Evolutionary conservation across 192 early-diverging fungal species (phyloP), one percentile per base, ranked within the genome.

Genomic region (Linderina pennispora): DNA sequence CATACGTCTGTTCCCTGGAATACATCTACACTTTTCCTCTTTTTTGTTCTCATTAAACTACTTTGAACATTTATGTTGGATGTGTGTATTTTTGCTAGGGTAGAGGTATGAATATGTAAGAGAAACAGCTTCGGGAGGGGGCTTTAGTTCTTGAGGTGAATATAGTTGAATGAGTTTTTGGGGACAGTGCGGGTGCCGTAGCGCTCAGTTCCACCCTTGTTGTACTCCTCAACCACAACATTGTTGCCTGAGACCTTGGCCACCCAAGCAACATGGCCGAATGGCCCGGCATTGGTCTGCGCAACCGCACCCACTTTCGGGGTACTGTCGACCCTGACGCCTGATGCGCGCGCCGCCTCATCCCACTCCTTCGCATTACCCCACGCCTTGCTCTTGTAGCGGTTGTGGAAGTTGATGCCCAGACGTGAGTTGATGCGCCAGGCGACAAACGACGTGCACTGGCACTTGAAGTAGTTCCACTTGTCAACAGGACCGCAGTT

Each of bases 381-480:
- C 51, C 47, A 53, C 22, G 22, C 40, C 3, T 23, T 40, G 1
- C 50, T 43, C 43, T 52, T 52, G 35, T 46, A 39, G 10, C 23
- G 9, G 33, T 47, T 53, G 45, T 34, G 21, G 21, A 61, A 47
- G 3, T 26, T 32, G 2, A 53, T 15, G 16, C 52, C 62, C 19
- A 65, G 56, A 1, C 52, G 48, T 31, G 40, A 52, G 68, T 71
- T 71, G 51, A 71, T 71, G 21, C 61, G 67, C 50, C 57, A 60
- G 3, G 62, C 68, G 13, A 58, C 67, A 53, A 62, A 62, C 40
- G 55, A 55, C 23, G 66, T 53, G 55, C 59, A 62, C 51, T 70
- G 66, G 50, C 66, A 62, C 48, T 53, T 62, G 47, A 32, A 58
- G 55, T 53, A 63, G 18, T 21, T 43, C 67, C 60, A 63, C 1